Percentiles rank a stretch among this genome's conserved stretches.
Conservation (phyloP, 169 alveolate genomes). For the Cryptosporidium meleagridis region DNA sequence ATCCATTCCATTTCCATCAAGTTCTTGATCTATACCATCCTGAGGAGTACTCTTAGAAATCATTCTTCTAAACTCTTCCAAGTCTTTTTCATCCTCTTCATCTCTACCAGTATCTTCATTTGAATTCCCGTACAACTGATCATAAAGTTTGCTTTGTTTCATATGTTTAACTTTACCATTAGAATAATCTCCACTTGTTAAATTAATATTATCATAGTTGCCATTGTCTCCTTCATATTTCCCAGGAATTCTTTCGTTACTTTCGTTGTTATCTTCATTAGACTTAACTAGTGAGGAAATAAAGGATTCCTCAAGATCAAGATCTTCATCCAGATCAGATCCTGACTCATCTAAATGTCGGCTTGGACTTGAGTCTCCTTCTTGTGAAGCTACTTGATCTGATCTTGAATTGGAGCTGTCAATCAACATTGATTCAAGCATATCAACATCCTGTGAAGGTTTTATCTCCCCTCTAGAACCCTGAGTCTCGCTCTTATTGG, state of each 20-base stretch:
- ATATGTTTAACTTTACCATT: background rate
- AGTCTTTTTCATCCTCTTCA: slow-evolving; percentile 66
- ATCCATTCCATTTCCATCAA: background rate
- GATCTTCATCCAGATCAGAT: slow-evolving; percentile 36
- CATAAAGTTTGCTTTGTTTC: slow-evolving; percentile 22
- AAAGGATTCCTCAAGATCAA: slow-evolving; percentile 63
- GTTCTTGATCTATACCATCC: slow-evolving; percentile 3
- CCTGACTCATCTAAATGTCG: background rate
- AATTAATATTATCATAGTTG: background rate
- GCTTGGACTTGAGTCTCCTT: background rate
- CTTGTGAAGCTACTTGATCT: background rate
- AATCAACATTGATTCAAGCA: background rate
- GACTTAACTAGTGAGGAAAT: slow-evolving; percentile 49
- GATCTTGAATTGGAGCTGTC: background rate
- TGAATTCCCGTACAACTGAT: background rate
- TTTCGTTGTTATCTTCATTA: background rate
- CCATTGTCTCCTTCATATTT: background rate
- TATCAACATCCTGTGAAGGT: background rate
- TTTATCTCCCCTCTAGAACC: slow-evolving; percentile 6
- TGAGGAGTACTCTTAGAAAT: slow-evolving; percentile 16
- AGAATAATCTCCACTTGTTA: background rate
- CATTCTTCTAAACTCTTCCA: slow-evolving; percentile 66
- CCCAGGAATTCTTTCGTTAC: background rate
- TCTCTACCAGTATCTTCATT: background rate
- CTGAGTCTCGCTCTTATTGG: background rate